phyloP scores from a whole-genome alignment of 805 yeast species.

The Saturnispora quitensis region DNA sequence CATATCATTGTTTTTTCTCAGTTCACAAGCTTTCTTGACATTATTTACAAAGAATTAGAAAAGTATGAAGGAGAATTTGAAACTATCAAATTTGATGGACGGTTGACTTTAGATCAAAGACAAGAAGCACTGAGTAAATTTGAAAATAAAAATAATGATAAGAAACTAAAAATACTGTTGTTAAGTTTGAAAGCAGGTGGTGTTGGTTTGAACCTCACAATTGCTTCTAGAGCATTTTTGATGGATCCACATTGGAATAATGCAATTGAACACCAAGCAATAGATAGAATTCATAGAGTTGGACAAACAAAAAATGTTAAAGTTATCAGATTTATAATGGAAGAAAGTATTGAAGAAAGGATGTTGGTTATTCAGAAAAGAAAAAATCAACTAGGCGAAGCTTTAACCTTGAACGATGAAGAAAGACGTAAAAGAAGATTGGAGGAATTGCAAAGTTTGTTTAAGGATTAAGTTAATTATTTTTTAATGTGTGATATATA shows the following conservation, averaged over 20 bases:
- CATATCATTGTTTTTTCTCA: slow-evolving; percentile 87
- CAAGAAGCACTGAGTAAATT: slow-evolving; percentile 52
- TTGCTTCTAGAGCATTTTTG: slow-evolving; percentile 76
- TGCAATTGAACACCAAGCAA: slow-evolving; percentile 84
- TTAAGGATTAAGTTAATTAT: slow-evolving; percentile 30
- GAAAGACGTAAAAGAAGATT: slow-evolving; percentile 61
- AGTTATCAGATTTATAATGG: slow-evolving; percentile 73
- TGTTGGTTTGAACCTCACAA: slow-evolving; percentile 80
- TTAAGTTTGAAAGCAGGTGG: slow-evolving; percentile 89
- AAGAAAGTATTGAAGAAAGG: slow-evolving; percentile 75
- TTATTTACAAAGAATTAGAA: slow-evolving; percentile 53
- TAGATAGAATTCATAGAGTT: slow-evolving; percentile 83
- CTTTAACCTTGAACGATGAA: slow-evolving; percentile 66
- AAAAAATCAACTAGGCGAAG: slow-evolving; percentile 73
- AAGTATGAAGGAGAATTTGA: slow-evolving; percentile 37
- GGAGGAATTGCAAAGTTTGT: slow-evolving; percentile 63
- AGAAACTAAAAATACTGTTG: slow-evolving; percentile 39
- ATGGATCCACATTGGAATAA: slow-evolving; percentile 99
- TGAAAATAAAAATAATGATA: slow-evolving; percentile 20
- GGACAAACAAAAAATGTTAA: slow-evolving; percentile 72
- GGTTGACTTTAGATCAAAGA: slow-evolving; percentile 58
- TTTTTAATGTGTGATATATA: not conserved
- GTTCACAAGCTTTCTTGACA: slow-evolving; percentile 72
- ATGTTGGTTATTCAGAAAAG: slow-evolving; percentile 84
- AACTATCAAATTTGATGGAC: slow-evolving; percentile 74